Base-by-base conservation (phyloP, 2,329 filamentous ascomycete genomes). In the Trichophyton simii region DNA sequence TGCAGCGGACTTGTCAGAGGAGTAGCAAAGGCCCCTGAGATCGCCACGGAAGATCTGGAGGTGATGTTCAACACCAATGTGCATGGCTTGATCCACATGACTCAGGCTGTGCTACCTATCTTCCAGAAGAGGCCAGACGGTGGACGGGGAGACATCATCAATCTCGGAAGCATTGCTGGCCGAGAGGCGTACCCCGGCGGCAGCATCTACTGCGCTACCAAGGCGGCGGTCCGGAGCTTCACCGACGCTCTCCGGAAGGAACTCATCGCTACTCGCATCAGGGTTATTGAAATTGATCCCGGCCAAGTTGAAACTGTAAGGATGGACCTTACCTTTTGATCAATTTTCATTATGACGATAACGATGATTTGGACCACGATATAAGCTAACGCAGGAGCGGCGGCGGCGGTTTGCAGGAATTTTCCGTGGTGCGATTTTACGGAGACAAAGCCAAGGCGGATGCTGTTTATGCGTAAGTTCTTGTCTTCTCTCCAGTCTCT, bases 41-140 rank as follows among this genome's bases (percentile, higher is more conserved):
- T 99, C 71, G 81, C 80, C 15, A 81, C 88, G 69, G 85, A 86
- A 62, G 92, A 99, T 76, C 87, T 96, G 68, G 81, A 87, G 68
- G 70, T 86, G 72, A 96, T 97, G 91, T 89, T 96, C 72, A 77
- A 83, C 55, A 97, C 94, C 62, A 99, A 99, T 73, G 91, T 97
- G 59, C 94, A 88, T 1, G 94, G 94, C 31, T 80, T 99, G 38
- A 94, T 99, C 78, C 89, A 92, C 79, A 89, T 97, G 87, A 97
- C 94, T 0, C 94, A 99, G 79, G 89, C 89, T 54, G 80, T 96
- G 63, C 77, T 97, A 18, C 85, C 88, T 59, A 85, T 91, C 72
- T 95, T 91, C 80, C 87, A 90, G 75, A 79, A 83, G 68, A 71
- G 76, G 62, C 79, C 66, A 64, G 81, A 92, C 61, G 87, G 88